Conservation (phyloP, 352 stramenopile genomes). For the Saprolegnia parasitica region DNA sequence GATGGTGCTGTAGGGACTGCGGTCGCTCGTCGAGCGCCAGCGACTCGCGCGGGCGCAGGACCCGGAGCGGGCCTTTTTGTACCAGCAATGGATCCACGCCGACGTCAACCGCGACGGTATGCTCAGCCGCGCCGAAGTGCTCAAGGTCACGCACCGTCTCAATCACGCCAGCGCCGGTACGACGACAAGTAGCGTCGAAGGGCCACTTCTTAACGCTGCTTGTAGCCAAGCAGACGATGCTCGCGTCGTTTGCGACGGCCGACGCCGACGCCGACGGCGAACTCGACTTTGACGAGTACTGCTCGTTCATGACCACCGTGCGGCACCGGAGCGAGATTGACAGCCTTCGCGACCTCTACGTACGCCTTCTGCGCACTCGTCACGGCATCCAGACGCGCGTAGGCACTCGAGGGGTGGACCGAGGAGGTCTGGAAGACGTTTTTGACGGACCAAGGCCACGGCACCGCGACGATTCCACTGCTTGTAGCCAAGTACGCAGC, state of each 20-base stretch:
- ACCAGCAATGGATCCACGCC: conserved; percentile 26
- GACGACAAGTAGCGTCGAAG: background rate
- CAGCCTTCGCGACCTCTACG: conserved; percentile 8
- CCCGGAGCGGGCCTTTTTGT: conserved; percentile 22
- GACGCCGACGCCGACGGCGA: conserved; percentile 31
- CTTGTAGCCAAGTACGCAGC: conserved; percentile 1
- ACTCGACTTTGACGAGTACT: conserved; percentile 36
- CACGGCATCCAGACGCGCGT: background rate
- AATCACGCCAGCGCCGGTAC: conserved; percentile 18
- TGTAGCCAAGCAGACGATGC: conserved; percentile 25
- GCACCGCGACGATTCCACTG: background rate
- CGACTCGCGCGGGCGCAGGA: background rate
- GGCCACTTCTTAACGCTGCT: conserved; percentile 16
- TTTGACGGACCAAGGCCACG: conserved; percentile 16
- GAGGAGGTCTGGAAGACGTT: conserved; percentile 31
- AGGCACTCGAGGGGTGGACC: conserved; percentile 27
- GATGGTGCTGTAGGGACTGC: conserved; percentile 9
- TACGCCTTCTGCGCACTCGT: conserved; percentile 3
- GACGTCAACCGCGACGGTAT: conserved; percentile 24
- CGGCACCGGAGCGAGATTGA: conserved; percentile 30
- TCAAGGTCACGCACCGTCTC: conserved; percentile 21
- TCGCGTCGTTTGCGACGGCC: conserved; percentile 27
- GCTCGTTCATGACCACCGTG: conserved; percentile 30
- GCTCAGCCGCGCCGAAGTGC: conserved; percentile 17
- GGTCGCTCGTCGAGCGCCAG: conserved; percentile 6